Base-by-base conservation (phyloP, 257 asterid genomes). In the Fraxinus americana region DNA sequence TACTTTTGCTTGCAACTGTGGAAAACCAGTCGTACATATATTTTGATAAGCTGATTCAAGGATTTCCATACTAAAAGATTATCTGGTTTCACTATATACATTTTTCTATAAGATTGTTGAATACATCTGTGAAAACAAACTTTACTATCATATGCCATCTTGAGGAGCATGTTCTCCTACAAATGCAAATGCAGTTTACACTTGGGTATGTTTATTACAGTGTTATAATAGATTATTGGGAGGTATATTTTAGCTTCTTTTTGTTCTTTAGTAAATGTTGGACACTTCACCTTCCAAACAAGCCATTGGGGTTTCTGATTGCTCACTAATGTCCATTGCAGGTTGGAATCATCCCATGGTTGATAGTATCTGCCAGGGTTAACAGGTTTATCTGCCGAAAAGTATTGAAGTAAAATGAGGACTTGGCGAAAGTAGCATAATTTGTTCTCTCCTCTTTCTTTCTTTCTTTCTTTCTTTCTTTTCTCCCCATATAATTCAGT, bases 311-410 rank as follows among this genome's bases (percentile, higher is more conserved):
- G n/a, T 48, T 48, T 48, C 57, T 48, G 57, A 48, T 14, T 48
- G 57, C 57, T 48, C 57, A 0, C n/a, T 48, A 48, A 48, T 74
- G 75, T 16, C 32, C 39, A 27, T 48, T 88, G 88, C 96, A 93
- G 98, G 96, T 95, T 78, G 99, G 98, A 71, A 88, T 95, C 75
- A 91, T 95, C 68, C 97, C 98, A 11, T 95, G 99, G 98, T 75
- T 95, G 83, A 78, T 93, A 78, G 86, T 89, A 59, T 91, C 96
- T 21, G 87, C 92, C 70, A 86, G 97, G 86, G 96, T 89, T 35
- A 86, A 98, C 92, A 93, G 85, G 84, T 88, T 85, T 76, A 77
- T 93, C 65, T 84, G 98, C 88, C 84, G 91, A 82, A 91, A 89
- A 79, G 78, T 88, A n/a, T 72, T 89, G 73, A 78, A 78, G 63